These are phyloP conservation scores for Turritis glabra DNA, from an alignment of 345 rosid genomes.

Conservation along the genomic window DNA sequence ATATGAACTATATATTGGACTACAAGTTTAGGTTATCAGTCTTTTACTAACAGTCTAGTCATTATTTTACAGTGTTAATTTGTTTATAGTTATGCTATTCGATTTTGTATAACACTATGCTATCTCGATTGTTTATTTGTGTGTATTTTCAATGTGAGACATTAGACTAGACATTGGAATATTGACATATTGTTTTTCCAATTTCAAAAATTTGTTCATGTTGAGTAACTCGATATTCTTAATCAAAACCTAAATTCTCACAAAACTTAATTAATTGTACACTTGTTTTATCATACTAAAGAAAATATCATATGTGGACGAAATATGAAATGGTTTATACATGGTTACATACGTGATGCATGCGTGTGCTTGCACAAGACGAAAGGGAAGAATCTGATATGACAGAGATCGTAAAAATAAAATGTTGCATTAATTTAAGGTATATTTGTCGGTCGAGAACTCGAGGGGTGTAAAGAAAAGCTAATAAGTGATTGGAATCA, in stretches of 20 bases:
- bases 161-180: neutral
- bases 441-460: conserved; percentile 29
- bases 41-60: neutral
- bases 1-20: no score
- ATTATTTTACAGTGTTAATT: neutral
- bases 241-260: no score
- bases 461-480: conserved; percentile 11
- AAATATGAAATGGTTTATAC: neutral
- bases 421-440: conserved; percentile 23
- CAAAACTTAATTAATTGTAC: neutral
- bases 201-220: neutral
- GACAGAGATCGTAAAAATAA: conserved; percentile 30
- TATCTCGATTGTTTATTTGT: neutral
- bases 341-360: neutral
- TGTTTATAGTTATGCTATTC: neutral
- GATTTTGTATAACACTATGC: neutral
- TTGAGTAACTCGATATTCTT: neutral
- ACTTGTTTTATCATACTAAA: neutral
- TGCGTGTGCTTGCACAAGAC: conserved; percentile 11
- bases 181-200: no score
- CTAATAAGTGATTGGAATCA: conserved; percentile 21
- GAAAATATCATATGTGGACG: neutral
- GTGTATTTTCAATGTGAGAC: neutral
- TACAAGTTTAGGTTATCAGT: neutral
- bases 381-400: conserved; percentile 6